Evolutionary conservation across 352 stramenopile genomes (phyloP), one percentile per base, ranked within the genome.

Genomic region (Globisporangium solare): DNA sequence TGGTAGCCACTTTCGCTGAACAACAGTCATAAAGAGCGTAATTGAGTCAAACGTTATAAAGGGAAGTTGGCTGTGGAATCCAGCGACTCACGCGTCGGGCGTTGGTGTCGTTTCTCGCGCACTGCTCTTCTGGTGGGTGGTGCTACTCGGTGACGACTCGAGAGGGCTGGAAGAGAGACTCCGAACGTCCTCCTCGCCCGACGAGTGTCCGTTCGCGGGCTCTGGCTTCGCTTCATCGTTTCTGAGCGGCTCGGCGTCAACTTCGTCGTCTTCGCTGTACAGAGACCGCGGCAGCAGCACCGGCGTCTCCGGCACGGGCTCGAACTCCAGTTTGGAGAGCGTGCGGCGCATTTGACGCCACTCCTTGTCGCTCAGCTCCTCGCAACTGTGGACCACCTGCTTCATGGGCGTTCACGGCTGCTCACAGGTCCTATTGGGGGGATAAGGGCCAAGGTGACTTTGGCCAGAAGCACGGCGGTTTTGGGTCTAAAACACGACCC

Each of bases 221-320:
- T 55, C 63, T 0, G 15, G 11, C 21, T 46, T 20, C 12, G 27
- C 27, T 35, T 35, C 5, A 10, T 66, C 55, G 15, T 64, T 56
- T 11, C 59, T 60, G 1, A 50, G 5, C 27, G 6, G 27, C 27
- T 35, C 5, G 27, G 4, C 10, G 7, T 35, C 27, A 35, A 11
- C 27, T 35, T 35, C 27, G 27, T 35, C 24, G 18, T 18, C 32
- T 21, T 64, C 47, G 22, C 60, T 55, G 37, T 79, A 83, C 2
- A 74, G 32, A 27, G 70, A 74, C 6, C 70, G 58, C 37, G 71
- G 70, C 6, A 79, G 57, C 37, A 83, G 60, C 41, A 55, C 45
- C 20, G 76, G 76, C 5, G 74, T 84, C 72, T 87, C 76, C 0
- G 74, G 76, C 27, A 87, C 74, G 8, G 76, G 72, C n/a, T 85